Evolutionary conservation across 495 filamentous ascomycete genomes (phyloP).

Genomic region (Talaromyces borbonicus): DNA sequence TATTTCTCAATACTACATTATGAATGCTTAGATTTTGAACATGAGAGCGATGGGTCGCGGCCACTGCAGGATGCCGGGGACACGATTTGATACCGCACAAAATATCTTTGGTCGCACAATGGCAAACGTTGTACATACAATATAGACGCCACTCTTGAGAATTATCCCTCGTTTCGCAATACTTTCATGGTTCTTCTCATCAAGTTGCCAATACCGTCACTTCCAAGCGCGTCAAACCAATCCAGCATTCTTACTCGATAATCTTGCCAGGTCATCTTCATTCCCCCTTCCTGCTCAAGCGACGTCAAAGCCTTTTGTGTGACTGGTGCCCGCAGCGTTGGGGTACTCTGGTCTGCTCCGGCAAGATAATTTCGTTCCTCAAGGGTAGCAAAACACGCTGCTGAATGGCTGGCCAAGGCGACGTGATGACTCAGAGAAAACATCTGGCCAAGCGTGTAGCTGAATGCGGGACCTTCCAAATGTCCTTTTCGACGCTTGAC

Average conservation of each 20-base stretch:
- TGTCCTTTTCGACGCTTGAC: slow-evolving; percentile 22
- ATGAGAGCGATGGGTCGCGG: too few species aligned
- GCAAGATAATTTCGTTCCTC: slow-evolving; percentile 50
- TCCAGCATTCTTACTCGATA: slow-evolving; percentile 67
- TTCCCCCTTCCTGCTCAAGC: slow-evolving; percentile 58
- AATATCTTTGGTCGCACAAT: slow-evolving; percentile 9
- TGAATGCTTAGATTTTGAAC: too few species aligned
- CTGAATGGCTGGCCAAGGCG: slow-evolving; percentile 53
- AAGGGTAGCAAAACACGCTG: slow-evolving; percentile 50
- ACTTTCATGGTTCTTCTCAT: slow-evolving; percentile 83
- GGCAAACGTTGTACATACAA: neutral
- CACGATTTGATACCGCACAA: too few species aligned
- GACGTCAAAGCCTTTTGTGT: slow-evolving; percentile 53
- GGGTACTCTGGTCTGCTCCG: slow-evolving; percentile 32
- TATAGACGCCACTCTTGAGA: slow-evolving; percentile 8
- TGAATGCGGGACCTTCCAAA: slow-evolving; percentile 24
- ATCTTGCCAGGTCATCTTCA: slow-evolving; percentile 59
- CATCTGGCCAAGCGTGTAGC: slow-evolving; percentile 39
- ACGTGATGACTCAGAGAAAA: slow-evolving; percentile 66
- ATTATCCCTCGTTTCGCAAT: slow-evolving; percentile 36
- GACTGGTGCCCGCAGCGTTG: slow-evolving; percentile 65
- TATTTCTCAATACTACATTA: slow-evolving; percentile 48
- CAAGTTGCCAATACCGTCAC: slow-evolving; percentile 56
- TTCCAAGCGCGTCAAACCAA: slow-evolving; percentile 56
- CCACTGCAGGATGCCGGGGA: too few species aligned